These are phyloP conservation scores for Lachancea kluyveri DNA, from an alignment of 805 yeast genomes.

Conservation along the genomic window DNA sequence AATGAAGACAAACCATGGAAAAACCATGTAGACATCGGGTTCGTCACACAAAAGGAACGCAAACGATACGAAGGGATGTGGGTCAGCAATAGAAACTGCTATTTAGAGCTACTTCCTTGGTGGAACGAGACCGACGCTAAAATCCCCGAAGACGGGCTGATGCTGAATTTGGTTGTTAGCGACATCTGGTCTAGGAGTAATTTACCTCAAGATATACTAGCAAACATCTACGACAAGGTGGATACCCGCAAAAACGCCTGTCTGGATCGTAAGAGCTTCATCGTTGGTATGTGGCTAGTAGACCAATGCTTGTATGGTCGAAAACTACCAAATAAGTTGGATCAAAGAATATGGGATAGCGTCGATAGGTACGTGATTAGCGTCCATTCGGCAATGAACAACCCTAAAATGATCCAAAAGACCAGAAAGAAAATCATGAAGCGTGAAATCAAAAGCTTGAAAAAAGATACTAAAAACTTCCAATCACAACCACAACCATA, in stretches of 20 bases:
- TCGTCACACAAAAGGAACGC: slow-evolving; percentile 57
- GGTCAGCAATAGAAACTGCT: slow-evolving; percentile 78
- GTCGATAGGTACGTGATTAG: slow-evolving; percentile 35
- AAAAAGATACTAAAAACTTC: no score
- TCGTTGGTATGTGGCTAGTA: slow-evolving; percentile 97
- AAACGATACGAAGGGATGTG: slow-evolving; percentile 91
- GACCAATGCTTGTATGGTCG: slow-evolving; percentile 95
- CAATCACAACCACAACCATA: no score
- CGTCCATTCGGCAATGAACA: slow-evolving; percentile 9
- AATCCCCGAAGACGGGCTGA: slow-evolving; percentile 29
- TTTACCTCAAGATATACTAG: slow-evolving; percentile 54
- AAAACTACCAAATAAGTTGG: slow-evolving; percentile 70
- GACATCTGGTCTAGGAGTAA: slow-evolving; percentile 78
- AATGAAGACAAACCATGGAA: slow-evolving; percentile 95
- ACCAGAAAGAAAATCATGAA: slow-evolving; percentile 19
- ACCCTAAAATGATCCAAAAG: slow-evolving; percentile 8
- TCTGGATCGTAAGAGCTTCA: slow-evolving; percentile 70
- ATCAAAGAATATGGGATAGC: slow-evolving; percentile 73
- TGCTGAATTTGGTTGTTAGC: slow-evolving; percentile 49
- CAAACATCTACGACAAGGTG: slow-evolving; percentile 66
- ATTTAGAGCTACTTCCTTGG: slow-evolving; percentile 37
- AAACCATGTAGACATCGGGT: slow-evolving; percentile 56
- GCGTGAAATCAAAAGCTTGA: slow-evolving; percentile 25
- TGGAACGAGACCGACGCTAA: slow-evolving; percentile 20
- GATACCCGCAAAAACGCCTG: slow-evolving; percentile 65